A percentile compares a stretch with the other conserved stretches of the same genome.
phyloP scores from a whole-genome alignment of 2,329 filamentous ascomycete species.

The Pyrenophora tritici-repentis region DNA sequence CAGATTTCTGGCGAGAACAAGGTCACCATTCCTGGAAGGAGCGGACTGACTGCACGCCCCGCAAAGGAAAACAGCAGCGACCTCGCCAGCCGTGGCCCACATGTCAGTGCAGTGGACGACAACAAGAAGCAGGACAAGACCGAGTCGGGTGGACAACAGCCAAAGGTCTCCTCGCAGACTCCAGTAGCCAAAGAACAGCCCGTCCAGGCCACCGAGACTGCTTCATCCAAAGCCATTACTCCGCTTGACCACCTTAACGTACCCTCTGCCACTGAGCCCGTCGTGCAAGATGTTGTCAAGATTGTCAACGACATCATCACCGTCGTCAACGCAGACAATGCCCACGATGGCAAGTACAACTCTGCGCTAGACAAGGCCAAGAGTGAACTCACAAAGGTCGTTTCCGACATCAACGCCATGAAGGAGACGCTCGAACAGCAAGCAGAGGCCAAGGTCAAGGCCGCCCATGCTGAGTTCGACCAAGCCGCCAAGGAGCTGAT shows the following conservation, averaged over 20 bases:
- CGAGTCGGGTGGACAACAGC: slow-evolving; percentile 15
- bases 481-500: slow-evolving; percentile 86
- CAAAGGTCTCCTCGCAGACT: slow-evolving; percentile 33
- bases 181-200: slow-evolving; percentile 32
- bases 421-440: slow-evolving; percentile 71
- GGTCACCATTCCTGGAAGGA: slow-evolving; percentile 82
- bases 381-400: slow-evolving; percentile 76
- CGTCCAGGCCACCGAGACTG: slow-evolving; percentile 27
- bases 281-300: slow-evolving; percentile 91
- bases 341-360: slow-evolving; percentile 72
- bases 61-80: slow-evolving; percentile 60
- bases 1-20: slow-evolving; percentile 64
- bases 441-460: slow-evolving; percentile 74
- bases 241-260: slow-evolving; percentile 80
- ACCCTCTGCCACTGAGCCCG: slow-evolving; percentile 76
- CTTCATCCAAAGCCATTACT: slow-evolving; percentile 43
- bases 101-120: slow-evolving; percentile 64
- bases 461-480: slow-evolving; percentile 79
- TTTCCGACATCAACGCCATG: slow-evolving; percentile 74
- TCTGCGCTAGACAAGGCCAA: slow-evolving; percentile 84
- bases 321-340: slow-evolving; percentile 85
- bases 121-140: slow-evolving; percentile 39
- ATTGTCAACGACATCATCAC: slow-evolving; percentile 96
- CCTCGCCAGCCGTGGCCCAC: slow-evolving; percentile 56
- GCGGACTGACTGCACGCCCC: slow-evolving; percentile 81